Base-by-base conservation (phyloP, 2,329 filamentous ascomycete species). In the Aspergillus oerlinghausenensis region DNA sequence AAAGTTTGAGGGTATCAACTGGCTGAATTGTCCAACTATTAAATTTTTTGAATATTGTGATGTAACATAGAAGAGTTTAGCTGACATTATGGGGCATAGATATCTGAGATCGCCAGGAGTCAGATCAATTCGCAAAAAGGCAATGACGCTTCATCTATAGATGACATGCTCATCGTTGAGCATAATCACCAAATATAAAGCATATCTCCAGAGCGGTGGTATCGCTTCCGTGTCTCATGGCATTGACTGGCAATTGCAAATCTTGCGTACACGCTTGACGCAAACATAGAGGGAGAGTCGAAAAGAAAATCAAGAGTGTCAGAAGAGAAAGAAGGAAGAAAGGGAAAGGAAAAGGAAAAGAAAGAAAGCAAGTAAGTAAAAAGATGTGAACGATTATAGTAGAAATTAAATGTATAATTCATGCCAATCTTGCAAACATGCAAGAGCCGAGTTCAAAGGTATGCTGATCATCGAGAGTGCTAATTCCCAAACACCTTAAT, bases 101-200 rank as follows among this genome's bases (percentile, higher is more conserved):
- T 48, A 59, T 57, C 55, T 61, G 53, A 60, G 57, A 58, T 61
- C 60, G 55, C 60, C 60, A 60, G 60, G 60, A 61, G 52, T 58
- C 57, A 60, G 60, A 61, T 58, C 56, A 53, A 60, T 57, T 55
- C 38, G n/a, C 42, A 50, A 54, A 57, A 50, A 47, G 43, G 43
- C 45, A 54, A 52, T 48, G 51, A 43, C 42, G 48, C 51, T 53
- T 47, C 52, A 51, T 45, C 49, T 43, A 47, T 38, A 51, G 51
- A 49, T 48, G 25, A 51, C 38, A 43, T 51, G 32, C 32, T 35
- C 32, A 35, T 35, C 11, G 4, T 35, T 17, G 32, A 38, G 32
- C 32, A 25, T 47, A 3, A 25, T 28, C 14, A 38, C 26, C 14
- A 38, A 35, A 54, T 32, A 19, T 26, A 49, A 28, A 45, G 23